Evolutionary conservation across 331 rosid species (phyloP).

Genomic region (Acacia concinna): DNA sequence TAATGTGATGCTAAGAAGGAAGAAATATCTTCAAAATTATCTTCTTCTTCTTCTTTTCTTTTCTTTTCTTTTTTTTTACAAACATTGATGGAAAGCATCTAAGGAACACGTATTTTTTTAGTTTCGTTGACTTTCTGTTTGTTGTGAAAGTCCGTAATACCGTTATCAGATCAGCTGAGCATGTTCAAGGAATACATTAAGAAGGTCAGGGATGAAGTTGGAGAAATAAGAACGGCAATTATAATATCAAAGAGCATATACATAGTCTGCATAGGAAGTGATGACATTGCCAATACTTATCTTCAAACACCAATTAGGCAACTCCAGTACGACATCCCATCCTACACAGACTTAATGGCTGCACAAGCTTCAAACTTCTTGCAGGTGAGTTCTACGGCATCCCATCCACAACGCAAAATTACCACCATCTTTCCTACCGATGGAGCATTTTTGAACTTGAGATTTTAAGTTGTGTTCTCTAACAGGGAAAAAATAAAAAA

Average conservation of each 20-base stretch:
- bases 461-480: neutral
- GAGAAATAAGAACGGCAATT: slow-evolving; percentile 36
- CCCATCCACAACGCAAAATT: neutral
- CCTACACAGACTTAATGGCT: slow-evolving; percentile 63
- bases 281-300: slow-evolving; percentile 71
- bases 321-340: slow-evolving; percentile 37
- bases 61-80: too few relatives aligned
- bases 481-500: neutral
- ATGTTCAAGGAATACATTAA: slow-evolving; percentile 53
- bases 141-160: slow-evolving; percentile 50
- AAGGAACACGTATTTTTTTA: neutral
- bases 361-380: slow-evolving; percentile 53
- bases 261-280: slow-evolving; percentile 50
- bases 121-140: neutral
- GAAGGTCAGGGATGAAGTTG: slow-evolving; percentile 44
- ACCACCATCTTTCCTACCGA: neutral
- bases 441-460: neutral
- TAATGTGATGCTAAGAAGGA: neutral
- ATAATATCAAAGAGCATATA: slow-evolving; percentile 57
- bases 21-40: neutral
- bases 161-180: slow-evolving; percentile 53
- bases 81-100: neutral
- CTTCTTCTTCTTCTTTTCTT: too few relatives aligned
- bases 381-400: slow-evolving; percentile 36
- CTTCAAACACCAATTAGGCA: slow-evolving; percentile 40